phyloP scores from a whole-genome alignment of 2,329 filamentous ascomycete species.

The Neospermospora avenae region DNA sequence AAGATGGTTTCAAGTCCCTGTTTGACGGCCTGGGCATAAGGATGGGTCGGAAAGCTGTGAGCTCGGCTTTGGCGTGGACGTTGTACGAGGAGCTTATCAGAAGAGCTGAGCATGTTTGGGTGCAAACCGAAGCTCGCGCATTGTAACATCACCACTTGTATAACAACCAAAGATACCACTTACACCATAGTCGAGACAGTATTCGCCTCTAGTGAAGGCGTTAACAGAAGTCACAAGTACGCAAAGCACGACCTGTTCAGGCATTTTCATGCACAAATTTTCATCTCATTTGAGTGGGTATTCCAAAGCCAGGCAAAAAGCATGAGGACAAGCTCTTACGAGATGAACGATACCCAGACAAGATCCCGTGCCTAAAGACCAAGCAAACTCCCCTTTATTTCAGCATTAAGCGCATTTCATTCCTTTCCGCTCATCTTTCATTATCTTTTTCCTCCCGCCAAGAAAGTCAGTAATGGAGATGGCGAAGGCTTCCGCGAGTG shows the following conservation, averaged over 20 bases:
- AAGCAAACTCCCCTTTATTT: constrained; percentile 6
- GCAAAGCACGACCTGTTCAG: not conserved
- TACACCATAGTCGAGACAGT: not conserved
- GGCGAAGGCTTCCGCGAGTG: constrained; percentile 32
- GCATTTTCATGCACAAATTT: not conserved
- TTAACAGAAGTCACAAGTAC: not conserved
- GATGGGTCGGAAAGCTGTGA: constrained; percentile 88
- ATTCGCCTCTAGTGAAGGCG: not conserved
- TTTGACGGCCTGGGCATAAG: constrained; percentile 83
- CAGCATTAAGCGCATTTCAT: not conserved
- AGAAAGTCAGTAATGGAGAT: constrained; percentile 31
- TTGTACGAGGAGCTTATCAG: constrained; percentile 91
- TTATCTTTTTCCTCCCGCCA: constrained; percentile 31
- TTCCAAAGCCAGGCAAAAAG: constrained; percentile 13
- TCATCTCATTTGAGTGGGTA: constrained; percentile 25
- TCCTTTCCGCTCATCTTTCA: constrained; percentile 2
- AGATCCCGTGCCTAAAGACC: constrained; percentile 8
- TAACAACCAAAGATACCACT: not conserved
- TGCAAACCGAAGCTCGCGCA: constrained; percentile 7
- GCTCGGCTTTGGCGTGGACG: constrained; percentile 95
- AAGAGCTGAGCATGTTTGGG: constrained; percentile 48
- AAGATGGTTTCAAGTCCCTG: constrained; percentile 77
- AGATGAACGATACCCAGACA: not conserved
- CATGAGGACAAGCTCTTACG: constrained; percentile 2
- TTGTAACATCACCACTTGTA: constrained; percentile 21